Evolutionary conservation across 2,329 filamentous ascomycete species (phyloP), one percentile per base, ranked within the genome.

Genomic region (Hawksworthiomyces lignivorus): DNA sequence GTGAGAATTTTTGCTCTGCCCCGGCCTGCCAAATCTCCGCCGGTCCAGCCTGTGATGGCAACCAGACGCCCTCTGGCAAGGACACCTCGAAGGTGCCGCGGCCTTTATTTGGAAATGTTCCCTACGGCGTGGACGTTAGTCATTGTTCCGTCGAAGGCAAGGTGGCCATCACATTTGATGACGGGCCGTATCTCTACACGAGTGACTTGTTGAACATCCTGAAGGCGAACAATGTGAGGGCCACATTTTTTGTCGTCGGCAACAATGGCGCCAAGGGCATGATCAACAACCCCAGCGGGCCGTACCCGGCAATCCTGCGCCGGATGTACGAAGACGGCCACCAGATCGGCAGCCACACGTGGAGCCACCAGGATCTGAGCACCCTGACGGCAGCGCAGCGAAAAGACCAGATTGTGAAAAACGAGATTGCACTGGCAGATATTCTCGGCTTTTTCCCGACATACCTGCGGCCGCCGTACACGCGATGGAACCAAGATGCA

Each of bases 301-400:
- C 57, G 14, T 70, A 62, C 55, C 50, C 57, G 29, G 56, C 55
- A 17, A 56, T 67, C 21, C 63, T 73, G 46, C 57, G 61, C 33
- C 54, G 57, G 3, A 64, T 67, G 57, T 42, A 56, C 32, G 47
- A 45, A 12, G 56, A 58, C 5, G 62, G 63, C 8, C 66, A 68
- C 45, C 65, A 69, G 41, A 48, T 69, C 27, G 65, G 53, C 5
- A 59, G 58, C 34, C 65, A 69, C 48, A 64, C 63, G 3, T 67
- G 58, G 60, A 58, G 58, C 18, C 65, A 68, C 45, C 52, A 55
- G 41, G 56, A 67, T 43, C 52, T 67, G 1, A 52, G 52, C n/a
- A 31, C 41, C 0, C 43, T 63, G 33, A 52, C 46, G 4, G 43
- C 54, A 4, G 34, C 50, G n/a, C 53, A 56, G 39, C 52, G 56